Percentiles rank a stretch among this genome's conserved stretches.
phyloP scores from a whole-genome alignment of 495 filamentous ascomycete genomes.

The Penicillium ucsense region DNA sequence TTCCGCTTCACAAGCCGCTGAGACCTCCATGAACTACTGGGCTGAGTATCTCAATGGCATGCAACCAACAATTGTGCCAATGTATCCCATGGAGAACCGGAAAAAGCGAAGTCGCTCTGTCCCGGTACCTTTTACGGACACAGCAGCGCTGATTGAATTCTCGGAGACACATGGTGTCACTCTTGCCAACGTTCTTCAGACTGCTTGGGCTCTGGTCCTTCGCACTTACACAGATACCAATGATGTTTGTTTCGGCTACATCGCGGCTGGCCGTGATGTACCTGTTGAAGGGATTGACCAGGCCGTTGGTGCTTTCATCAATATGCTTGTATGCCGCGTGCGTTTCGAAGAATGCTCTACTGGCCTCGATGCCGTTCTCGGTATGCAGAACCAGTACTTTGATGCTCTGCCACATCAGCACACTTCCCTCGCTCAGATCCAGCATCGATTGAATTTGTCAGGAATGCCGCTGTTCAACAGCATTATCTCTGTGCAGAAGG shows the following conservation, averaged over 20 bases:
- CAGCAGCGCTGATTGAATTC: conserved; percentile 5
- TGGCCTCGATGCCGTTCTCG: conserved; percentile 18
- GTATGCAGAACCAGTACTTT: conserved; percentile 26
- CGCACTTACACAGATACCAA: conserved; percentile 23
- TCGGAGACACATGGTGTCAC: conserved; percentile 10
- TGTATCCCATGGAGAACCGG: not conserved
- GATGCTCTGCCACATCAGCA: conserved; percentile 27
- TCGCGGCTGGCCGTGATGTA: conserved; percentile 18
- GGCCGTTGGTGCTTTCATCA: conserved; percentile 28
- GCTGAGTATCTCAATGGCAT: not conserved
- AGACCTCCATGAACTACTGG: not conserved
- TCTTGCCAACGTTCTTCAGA: conserved; percentile 21
- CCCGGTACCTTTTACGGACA: not conserved
- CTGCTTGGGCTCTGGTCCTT: conserved; percentile 34
- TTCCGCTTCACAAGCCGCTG: not conserved
- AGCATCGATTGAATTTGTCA: not conserved
- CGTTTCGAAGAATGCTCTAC: conserved; percentile 1
- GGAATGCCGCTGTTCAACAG: conserved; percentile 1
- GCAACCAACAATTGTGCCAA: conserved; percentile 13
- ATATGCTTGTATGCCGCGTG: conserved; percentile 22
- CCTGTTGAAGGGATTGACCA: conserved; percentile 20
- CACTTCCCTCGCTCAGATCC: conserved; percentile 25
- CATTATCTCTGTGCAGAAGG: not conserved
- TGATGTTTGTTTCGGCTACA: conserved; percentile 30
- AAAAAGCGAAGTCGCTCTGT: not conserved